Base-by-base conservation (phyloP, 345 rosid species). In the Sisymbrium irio region DNA sequence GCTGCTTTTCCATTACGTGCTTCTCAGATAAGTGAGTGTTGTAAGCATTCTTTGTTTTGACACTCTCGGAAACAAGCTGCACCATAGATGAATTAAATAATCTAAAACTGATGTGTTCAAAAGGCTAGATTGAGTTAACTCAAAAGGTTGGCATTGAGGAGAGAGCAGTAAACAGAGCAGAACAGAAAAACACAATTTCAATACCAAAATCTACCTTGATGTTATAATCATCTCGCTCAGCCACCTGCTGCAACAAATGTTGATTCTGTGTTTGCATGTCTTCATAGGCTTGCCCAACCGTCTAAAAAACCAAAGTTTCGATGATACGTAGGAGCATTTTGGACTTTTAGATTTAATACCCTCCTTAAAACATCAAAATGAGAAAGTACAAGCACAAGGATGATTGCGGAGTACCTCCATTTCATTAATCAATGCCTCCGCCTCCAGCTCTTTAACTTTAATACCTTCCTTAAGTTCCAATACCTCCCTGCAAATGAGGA, bases 21-120 rank as follows among this genome's bases (percentile, higher is more conserved):
- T 89, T 92, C 84, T 92, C 97, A 42, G 92, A 87, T 30, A 92
- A 85, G 50, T 86, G 82, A 69, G 78, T 54, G 70, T 79, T 82
- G 28, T 88, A 89, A 42, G 86, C 86, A 72, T 92, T 88, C 86
- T 92, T 95, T 57, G 86, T 81, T 86, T 92, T 95, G 67, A 92
- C 97, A 42, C 97, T 95, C 83, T 95, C 99, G 20, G 99, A 95
- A 66, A 95, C 99, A 75, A 95, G 93, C 99, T 95, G 85, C 84
- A 85, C 17, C 44, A 60, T 35, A 45, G 71, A 53, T 51, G 62
- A 58, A 49, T 69, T 32, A 70, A 51, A 54, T 37, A 42, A 65
- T 56, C 35, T 36, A 12, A 8, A 40, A 12, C 15, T 33, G 40
- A 71, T 47, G 46, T 37, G 15, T 10, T 62, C 55, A 65, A 78